Base-by-base conservation (phyloP, 2,329 filamentous ascomycete genomes). In the Aspergillus bombycis region DNA sequence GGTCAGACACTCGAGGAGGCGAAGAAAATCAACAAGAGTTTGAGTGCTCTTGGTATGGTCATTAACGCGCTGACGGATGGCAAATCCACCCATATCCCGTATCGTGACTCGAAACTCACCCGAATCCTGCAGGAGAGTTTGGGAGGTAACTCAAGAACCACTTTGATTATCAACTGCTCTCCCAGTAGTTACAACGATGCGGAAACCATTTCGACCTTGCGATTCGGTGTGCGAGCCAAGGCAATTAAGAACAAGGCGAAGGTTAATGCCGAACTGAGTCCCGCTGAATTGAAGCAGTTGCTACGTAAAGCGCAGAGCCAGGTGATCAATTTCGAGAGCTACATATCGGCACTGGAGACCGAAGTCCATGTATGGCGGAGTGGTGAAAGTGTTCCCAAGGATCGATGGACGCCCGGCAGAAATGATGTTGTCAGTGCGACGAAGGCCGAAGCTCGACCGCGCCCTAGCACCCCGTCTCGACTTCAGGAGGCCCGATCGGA, bases 181-280 rank as follows among this genome's bases (percentile, higher is more conserved):
- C 95, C 95, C 1, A 96, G 92, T 81, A 97, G 93, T 76, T 98
- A 98, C 83, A 98, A 99, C 83, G 94, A 97, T 81, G 88, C 90
- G 60, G 95, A 99, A 82, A 98, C 95, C 0, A 82, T 98, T 56
- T 91, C 93, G 68, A 99, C 95, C 0, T 82, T 99, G 65, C 88
- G 94, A 53, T 99, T 98, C 76, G 95, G 95, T 83, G 96, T 95
- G 80, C 86, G 95, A 77, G 95, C 95, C 62, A 99, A 99, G 84
- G 92, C 93, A 0, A 99, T 99, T 84, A 97, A 98, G 90, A 98
- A 98, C 84, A 98, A 98, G 86, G 95, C 95, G 80, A 99, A 98
- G 90, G 91, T 99, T 86, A 99, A 99, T 77, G 94, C 94, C 53
- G 95, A 99, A 79, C 87, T 99, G 72, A 98, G 94, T 74, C 95